A percentile compares a stretch with the other conserved stretches of the same genome.
phyloP scores from a whole-genome alignment of 2,329 filamentous ascomycete genomes.

The Ophiostoma montium region DNA sequence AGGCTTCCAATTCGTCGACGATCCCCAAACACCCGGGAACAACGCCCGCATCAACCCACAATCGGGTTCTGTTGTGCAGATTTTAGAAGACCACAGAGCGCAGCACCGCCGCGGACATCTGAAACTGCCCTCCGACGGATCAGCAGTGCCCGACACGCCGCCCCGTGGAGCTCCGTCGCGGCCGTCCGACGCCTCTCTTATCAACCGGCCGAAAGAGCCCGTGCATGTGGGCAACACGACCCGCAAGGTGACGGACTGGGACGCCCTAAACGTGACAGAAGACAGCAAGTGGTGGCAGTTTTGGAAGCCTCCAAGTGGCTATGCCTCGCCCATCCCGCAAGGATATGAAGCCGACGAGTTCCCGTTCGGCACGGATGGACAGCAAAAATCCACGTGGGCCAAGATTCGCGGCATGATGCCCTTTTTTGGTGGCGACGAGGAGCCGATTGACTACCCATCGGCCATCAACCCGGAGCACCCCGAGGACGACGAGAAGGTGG shows the following conservation, averaged over 20 bases:
- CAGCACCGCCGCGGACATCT: neutral
- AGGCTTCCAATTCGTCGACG: conserved; percentile 30
- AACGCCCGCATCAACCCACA: conserved; percentile 7
- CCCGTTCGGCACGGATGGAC: conserved; percentile 19
- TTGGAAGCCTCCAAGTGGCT: conserved; percentile 48
- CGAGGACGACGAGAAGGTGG: conserved; percentile 42
- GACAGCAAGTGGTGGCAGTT: conserved; percentile 45
- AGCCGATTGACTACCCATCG: conserved; percentile 40
- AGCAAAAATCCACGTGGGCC: conserved; percentile 34
- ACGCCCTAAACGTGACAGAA: conserved; percentile 34
- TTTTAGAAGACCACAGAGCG: conserved; percentile 12
- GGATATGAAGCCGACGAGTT: conserved; percentile 31
- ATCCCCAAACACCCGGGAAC: neutral
- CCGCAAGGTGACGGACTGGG: conserved; percentile 33
- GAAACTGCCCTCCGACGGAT: neutral
- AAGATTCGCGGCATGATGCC: conserved; percentile 35
- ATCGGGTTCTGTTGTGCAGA: conserved; percentile 15
- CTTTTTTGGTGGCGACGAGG: conserved; percentile 31
- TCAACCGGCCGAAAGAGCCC: neutral
- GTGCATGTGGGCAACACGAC: conserved; percentile 38
- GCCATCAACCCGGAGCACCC: conserved; percentile 50
- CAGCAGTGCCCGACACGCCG: neutral
- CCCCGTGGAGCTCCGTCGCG: conserved; percentile 14
- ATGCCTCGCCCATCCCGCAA: conserved; percentile 47
- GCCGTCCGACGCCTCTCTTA: conserved; percentile 18